Evolutionary conservation across 163 green algal species (phyloP), one percentile per base, ranked within the genome.

Genomic region (Trebouxia gelatinosa): DNA sequence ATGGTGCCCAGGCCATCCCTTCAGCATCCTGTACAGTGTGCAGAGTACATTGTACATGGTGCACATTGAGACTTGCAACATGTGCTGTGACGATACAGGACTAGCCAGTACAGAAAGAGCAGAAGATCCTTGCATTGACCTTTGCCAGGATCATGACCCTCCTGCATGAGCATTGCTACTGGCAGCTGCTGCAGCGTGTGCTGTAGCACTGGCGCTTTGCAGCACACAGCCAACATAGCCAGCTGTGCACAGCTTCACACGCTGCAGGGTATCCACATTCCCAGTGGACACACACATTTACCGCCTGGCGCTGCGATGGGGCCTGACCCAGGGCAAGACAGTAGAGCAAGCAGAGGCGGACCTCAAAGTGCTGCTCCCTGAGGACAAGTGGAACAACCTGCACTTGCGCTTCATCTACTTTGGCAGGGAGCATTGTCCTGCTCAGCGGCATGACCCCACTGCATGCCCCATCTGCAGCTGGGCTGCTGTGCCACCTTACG

Each of bases 211-310:
- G n/a, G n/a, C n/a, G n/a, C n/a, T n/a, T n/a, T n/a, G n/a, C n/a
- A n/a, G n/a, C n/a, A n/a, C n/a, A n/a, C n/a, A n/a, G n/a, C n/a
- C n/a, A n/a, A n/a, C n/a, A n/a, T n/a, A n/a, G n/a, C n/a, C 48
- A 59, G 48, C 48, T 23, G 26, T 28, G 3, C 70, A 4, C 40
- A 43, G 37, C 66, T 39, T 40, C 23, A 38, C 19, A 32, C n/a
- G 26, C 32, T 67, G 46, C 28, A 65, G 48, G 46, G 1, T 51
- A 7, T 19, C 72, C 23, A 38, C 92, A 17, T 97, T 97, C 78
- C 93, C 93, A 16, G 93, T 97, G 26, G 93, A 97, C 85, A 97
- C 93, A 16, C 93, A 97, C 91, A 96, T 97, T 46, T 91, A 96
- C 87, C 86, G 90, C 6, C 78, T 94, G 70, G 89, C 88, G 17